phyloP scores from a whole-genome alignment of 371 early-diverging fungal species.

The Syncephalis fuscata region DNA sequence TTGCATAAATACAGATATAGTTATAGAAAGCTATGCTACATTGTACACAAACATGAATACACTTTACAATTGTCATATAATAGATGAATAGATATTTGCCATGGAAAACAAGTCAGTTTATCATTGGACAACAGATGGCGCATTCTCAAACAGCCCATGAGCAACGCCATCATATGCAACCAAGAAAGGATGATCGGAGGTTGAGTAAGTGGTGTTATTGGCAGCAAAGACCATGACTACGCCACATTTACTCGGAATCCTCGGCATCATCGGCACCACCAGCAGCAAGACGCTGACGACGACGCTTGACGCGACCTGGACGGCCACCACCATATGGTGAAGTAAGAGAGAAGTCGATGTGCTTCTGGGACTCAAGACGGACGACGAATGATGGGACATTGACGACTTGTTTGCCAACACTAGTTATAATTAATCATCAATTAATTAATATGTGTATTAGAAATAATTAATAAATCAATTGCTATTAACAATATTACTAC shows the following conservation, averaged over 20 bases:
- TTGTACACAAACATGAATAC: no score
- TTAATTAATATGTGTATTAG: no score
- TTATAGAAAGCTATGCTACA: no score
- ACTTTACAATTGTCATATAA: no score
- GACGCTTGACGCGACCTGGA: slow-evolving; percentile 94
- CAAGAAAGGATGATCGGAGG: background rate
- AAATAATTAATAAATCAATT: slow-evolving; percentile 2
- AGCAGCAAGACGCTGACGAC: slow-evolving; percentile 52
- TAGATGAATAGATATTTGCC: no score
- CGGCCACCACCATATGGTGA: slow-evolving; percentile 98
- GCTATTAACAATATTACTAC: slow-evolving; percentile 1
- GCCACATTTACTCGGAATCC: slow-evolving; percentile 19
- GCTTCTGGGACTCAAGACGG: slow-evolving; percentile 84
- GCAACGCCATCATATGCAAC: background rate
- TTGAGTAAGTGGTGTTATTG: no score
- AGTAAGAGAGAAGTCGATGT: slow-evolving; percentile 96
- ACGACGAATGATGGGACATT: slow-evolving; percentile 93
- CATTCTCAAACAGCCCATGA: background rate
- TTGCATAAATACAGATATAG: no score
- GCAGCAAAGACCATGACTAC: background rate
- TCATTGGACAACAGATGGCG: background rate
- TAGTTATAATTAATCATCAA: no score
- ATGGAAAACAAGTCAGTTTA: background rate
- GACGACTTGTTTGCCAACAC: slow-evolving; percentile 98
- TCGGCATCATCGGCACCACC: slow-evolving; percentile 46